These are phyloP conservation scores for Suillus sp. DNA, from an alignment of 768 basidiomycete species.

Conservation along the genomic window DNA sequence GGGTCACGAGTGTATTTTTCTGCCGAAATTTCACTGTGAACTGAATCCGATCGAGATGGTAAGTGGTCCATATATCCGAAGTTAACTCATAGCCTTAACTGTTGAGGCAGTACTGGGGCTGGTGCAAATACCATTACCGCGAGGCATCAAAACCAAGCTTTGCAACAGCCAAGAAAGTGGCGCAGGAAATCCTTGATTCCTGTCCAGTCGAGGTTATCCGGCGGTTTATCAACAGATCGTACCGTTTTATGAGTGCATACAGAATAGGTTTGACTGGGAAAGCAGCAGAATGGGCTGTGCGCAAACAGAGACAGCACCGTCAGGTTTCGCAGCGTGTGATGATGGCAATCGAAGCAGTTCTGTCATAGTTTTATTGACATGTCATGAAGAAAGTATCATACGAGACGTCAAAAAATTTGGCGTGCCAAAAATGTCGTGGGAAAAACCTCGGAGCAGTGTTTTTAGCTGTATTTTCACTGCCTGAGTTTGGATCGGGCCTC, in stretches of 20 bases:
- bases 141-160: constrained; percentile 29
- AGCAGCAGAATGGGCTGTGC: constrained; percentile 42
- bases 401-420: constrained; percentile 41
- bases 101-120: constrained; percentile 24
- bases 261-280: constrained; percentile 36
- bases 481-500: background rate
- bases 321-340: too few relatives aligned
- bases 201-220: constrained; percentile 41
- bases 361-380: too few relatives aligned
- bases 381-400: too few relatives aligned
- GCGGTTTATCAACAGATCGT: constrained; percentile 39
- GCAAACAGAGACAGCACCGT: constrained; percentile 39
- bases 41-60: constrained; percentile 28
- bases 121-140: constrained; percentile 24
- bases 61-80: constrained; percentile 4
- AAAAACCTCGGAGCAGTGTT: background rate
- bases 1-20: constrained; percentile 33
- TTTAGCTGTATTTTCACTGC: background rate
- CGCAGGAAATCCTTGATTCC: constrained; percentile 32
- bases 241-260: constrained; percentile 41
- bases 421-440: background rate
- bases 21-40: constrained; percentile 41
- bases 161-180: constrained; percentile 31
- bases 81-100: too few relatives aligned
- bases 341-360: too few relatives aligned